A percentile compares a stretch with the other conserved stretches of the same genome.
These are phyloP conservation scores for Cenchrus americanus DNA, from an alignment of 176 grass and related monocot species.

Conservation along the genomic window DNA sequence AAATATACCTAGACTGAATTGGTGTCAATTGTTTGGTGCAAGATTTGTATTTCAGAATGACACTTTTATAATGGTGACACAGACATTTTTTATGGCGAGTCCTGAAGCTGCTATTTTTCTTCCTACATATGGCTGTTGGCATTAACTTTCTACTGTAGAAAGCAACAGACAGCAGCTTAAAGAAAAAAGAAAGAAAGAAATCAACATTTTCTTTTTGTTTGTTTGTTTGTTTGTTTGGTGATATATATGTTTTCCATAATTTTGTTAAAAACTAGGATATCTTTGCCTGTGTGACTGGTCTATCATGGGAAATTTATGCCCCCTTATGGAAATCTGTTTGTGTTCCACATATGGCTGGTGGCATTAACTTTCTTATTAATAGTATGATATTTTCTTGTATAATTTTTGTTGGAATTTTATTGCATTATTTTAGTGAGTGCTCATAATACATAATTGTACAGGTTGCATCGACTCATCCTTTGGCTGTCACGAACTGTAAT, in stretches of 20 bases:
- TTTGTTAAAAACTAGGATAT: neutral
- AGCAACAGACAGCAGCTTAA: neutral
- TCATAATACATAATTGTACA: constrained; percentile 44
- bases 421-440: constrained; percentile 26
- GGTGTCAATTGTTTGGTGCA: neutral
- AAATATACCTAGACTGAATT: neutral
- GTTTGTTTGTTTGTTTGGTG: neutral
- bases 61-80: neutral
- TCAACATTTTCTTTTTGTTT: neutral
- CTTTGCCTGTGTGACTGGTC: neutral
- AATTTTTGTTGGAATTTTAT: constrained; percentile 14
- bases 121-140: neutral
- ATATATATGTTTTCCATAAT: neutral
- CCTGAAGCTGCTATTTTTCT: neutral
- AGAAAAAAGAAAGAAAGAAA: too few relatives aligned
- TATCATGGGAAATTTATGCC: neutral
- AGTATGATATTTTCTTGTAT: neutral
- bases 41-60: neutral
- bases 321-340: neutral
- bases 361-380: constrained; percentile 4
- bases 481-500: constrained; percentile 98
- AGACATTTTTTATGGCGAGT: neutral
- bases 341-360: neutral
- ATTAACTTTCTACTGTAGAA: too few relatives aligned
- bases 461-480: constrained; percentile 95